These are phyloP conservation scores for Stereum hirsutum DNA, from an alignment of 1,284 basidiomycete genomes.

Conservation along the genomic window DNA sequence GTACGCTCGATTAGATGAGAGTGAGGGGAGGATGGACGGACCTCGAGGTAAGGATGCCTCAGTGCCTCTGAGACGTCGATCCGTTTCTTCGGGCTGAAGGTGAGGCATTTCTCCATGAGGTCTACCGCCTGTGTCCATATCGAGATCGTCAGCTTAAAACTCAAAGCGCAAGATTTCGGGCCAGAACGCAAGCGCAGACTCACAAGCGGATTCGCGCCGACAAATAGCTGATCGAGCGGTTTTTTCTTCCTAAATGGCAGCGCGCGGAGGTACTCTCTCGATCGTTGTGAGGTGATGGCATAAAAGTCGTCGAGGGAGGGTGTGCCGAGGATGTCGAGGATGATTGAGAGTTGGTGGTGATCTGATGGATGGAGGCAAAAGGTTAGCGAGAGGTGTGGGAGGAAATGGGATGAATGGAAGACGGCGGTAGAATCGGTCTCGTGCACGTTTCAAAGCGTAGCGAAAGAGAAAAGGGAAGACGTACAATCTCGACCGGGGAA, in stretches of 20 bases:
- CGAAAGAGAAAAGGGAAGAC: constrained; percentile 13
- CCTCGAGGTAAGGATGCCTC: constrained; percentile 87
- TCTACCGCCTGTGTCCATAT: constrained; percentile 61
- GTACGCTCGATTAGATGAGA: background rate
- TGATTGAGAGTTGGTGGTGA: constrained; percentile 86
- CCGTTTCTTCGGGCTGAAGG: constrained; percentile 88
- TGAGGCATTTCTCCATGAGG: constrained; percentile 81
- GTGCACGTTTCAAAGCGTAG: background rate
- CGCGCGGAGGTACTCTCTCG: constrained; percentile 88
- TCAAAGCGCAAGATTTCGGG: too few relatives aligned
- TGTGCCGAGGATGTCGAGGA: constrained; percentile 83
- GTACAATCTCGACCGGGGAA: constrained; percentile 84
- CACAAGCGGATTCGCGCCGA: constrained; percentile 74
- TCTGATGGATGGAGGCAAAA: constrained; percentile 43
- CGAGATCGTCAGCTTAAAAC: background rate
- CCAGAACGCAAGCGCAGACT: constrained; percentile 10
- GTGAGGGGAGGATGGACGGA: constrained; percentile 16
- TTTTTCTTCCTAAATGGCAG: constrained; percentile 86
- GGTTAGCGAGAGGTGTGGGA: background rate
- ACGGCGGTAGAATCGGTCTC: too few relatives aligned
- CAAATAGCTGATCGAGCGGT: constrained; percentile 69
- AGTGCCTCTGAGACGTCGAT: constrained; percentile 89
- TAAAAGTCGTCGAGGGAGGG: constrained; percentile 91
- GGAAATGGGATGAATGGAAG: too few relatives aligned
- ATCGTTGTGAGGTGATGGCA: constrained; percentile 79